These are phyloP conservation scores for Alternaria rosae DNA, from an alignment of 2,329 filamentous ascomycete genomes.

Conservation along the genomic window DNA sequence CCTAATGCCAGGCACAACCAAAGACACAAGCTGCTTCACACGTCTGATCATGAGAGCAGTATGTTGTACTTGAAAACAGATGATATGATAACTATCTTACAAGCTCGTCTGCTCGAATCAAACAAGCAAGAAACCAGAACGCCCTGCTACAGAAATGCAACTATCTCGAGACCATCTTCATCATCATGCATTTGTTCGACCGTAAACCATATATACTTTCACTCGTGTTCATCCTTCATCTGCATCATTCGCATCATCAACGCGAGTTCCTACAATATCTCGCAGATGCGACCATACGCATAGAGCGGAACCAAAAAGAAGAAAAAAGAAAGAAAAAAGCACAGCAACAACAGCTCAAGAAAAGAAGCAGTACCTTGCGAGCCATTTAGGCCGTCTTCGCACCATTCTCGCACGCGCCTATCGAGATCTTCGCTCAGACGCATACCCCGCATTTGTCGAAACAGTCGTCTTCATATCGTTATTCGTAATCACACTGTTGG, in stretches of 20 bases:
- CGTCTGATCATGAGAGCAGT: background rate
- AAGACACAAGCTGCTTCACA: background rate
- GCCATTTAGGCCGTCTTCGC: background rate
- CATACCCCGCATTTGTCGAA: conserved; percentile 10
- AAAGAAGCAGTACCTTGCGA: background rate
- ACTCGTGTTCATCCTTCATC: conserved; percentile 12
- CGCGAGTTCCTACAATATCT: conserved; percentile 11
- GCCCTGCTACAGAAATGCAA: conserved; percentile 8
- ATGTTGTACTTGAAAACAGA: background rate
- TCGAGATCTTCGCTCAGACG: conserved; percentile 4
- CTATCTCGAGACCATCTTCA: background rate
- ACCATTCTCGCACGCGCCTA: conserved; percentile 2
- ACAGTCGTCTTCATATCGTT: conserved; percentile 15
- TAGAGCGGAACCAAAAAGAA: background rate
- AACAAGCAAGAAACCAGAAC: conserved; percentile 4
- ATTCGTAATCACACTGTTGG: conserved; percentile 15
- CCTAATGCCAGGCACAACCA: too few relatives aligned
- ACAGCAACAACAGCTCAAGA: background rate
- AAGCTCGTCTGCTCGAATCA: conserved; percentile 7
- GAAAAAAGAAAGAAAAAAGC: background rate
- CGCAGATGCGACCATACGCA: background rate
- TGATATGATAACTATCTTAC: conserved; percentile 10
- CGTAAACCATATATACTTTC: conserved; percentile 6
- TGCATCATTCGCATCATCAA: conserved; percentile 12
- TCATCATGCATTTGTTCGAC: conserved; percentile 7